phyloP scores from a whole-genome alignment of 2,329 filamentous ascomycete species.

The Cladosporium sphaerospermum region DNA sequence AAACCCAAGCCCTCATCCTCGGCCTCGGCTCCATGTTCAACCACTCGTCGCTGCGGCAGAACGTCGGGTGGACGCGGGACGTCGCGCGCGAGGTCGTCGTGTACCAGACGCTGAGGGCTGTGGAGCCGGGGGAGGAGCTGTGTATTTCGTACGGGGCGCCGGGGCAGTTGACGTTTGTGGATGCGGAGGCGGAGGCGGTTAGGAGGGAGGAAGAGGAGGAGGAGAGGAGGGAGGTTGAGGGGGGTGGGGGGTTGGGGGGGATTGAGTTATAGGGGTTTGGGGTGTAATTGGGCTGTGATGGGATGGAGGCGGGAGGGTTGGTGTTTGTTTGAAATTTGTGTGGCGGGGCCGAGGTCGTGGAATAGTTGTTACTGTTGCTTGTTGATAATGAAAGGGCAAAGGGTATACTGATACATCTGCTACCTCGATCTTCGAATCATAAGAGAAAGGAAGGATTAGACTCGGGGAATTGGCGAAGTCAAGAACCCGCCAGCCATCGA shows the following conservation, averaged over 20 bases:
- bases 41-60: slow-evolving; percentile 46
- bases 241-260: slow-evolving; percentile 33
- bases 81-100: slow-evolving; percentile 39
- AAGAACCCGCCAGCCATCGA: too few relatives aligned
- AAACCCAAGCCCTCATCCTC: slow-evolving; percentile 48
- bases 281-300: not conserved
- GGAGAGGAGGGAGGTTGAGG: slow-evolving; percentile 25
- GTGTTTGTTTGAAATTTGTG: not conserved
- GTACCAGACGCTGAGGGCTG: slow-evolving; percentile 46
- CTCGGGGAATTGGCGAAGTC: too few relatives aligned
- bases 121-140: slow-evolving; percentile 48
- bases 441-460: too few relatives aligned
- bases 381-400: too few relatives aligned
- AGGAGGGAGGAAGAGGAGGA: slow-evolving; percentile 1
- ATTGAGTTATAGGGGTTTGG: slow-evolving; percentile 29
- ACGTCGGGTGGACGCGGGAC: slow-evolving; percentile 51
- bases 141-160: slow-evolving; percentile 47
- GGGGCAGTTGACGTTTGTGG: slow-evolving; percentile 38
- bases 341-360: not conserved
- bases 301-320: not conserved
- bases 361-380: too few relatives aligned
- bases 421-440: too few relatives aligned
- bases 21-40: slow-evolving; percentile 56
- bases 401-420: too few relatives aligned
- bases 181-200: slow-evolving; percentile 30